These are phyloP conservation scores for Wallacemonas rigidus DNA, from an alignment of 208 protist genomes.

Conservation along the genomic window DNA sequence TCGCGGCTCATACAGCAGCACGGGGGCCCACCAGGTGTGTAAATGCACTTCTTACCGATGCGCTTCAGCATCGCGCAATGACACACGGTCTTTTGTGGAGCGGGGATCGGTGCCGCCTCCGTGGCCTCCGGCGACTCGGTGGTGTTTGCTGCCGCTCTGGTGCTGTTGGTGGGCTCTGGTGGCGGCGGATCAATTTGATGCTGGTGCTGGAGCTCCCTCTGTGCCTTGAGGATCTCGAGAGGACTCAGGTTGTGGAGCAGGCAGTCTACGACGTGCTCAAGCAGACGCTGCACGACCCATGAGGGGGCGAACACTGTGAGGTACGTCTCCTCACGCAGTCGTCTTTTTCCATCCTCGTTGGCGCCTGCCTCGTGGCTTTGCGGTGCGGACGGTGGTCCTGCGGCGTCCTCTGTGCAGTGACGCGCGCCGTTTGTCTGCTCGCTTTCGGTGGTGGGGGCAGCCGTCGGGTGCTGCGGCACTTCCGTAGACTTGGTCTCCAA, in stretches of 20 bases:
- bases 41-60: background rate
- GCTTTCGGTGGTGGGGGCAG: background rate
- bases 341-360: background rate
- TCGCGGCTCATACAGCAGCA: slow-evolving; percentile 2
- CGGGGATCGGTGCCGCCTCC: background rate
- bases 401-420: background rate
- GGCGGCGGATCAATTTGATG: slow-evolving; percentile 1
- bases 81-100: background rate
- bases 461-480: slow-evolving; percentile 12
- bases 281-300: slow-evolving; percentile 24
- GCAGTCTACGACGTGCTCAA: slow-evolving; percentile 40
- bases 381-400: background rate
- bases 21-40: background rate
- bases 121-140: background rate
- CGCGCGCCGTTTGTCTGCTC: background rate
- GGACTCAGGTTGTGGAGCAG: slow-evolving; percentile 42
- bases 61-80: slow-evolving; percentile 8
- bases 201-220: slow-evolving; percentile 11
- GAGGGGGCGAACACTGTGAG: slow-evolving; percentile 23
- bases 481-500: slow-evolving; percentile 3
- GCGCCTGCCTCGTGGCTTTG: too few relatives aligned
- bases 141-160: background rate
- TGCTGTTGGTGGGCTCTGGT: background rate
- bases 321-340: slow-evolving; percentile 23
- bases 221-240: slow-evolving; percentile 36